Evolutionary conservation across 2,329 filamentous ascomycete genomes (phyloP), one percentile per base, ranked within the genome.

Genomic region (Paradendryphiella salina): DNA sequence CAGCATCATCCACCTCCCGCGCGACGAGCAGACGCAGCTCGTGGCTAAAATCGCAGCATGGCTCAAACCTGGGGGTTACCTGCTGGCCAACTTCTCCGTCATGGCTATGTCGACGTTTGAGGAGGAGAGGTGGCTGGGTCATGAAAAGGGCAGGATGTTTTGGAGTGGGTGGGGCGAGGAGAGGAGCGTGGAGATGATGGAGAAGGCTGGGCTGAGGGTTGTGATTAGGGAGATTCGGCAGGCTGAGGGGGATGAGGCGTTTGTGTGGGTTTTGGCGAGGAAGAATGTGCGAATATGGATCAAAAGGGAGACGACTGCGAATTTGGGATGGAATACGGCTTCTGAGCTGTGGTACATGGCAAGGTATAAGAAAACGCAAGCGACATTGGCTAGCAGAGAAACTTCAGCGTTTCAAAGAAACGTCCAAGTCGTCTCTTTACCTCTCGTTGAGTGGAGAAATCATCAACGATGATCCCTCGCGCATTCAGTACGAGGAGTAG

Each of bases 1-100:
- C 65, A 81, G 77, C 28, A 64, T 85, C 43, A 78, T 83, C 43
- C 82, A 84, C 57, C 73, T 85, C 4, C 80, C 81, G 1, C 73
- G 75, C 5, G 66, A 68, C 1, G 80, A 84, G 60, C 82, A 84
- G 66, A 66, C 56, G 0, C 64, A 65, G 17, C 71, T 84, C 48
- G 57, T 84, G 17, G 31, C 44, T n/a, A 72, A 75, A 31, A 75
- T 82, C 15, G 57, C 52, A 0, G 35, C 32, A 5, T 85, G 81
- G 82, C 61, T 85, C 31, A 78, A 75, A 56, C 77, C 78, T 0
- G 80, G 79, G 0, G 82, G 81, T 1, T 70, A 70, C 31, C 55
- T 84, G 17, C 32, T 69, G 9, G 61, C 56, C 3, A 69, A 70
- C 21, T 73, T 85, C 20, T 75, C 72, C 6, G 70, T 56, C n/a